Base-by-base conservation (phyloP, 805 yeast species). In the Zygoascus biomembranicola region DNA sequence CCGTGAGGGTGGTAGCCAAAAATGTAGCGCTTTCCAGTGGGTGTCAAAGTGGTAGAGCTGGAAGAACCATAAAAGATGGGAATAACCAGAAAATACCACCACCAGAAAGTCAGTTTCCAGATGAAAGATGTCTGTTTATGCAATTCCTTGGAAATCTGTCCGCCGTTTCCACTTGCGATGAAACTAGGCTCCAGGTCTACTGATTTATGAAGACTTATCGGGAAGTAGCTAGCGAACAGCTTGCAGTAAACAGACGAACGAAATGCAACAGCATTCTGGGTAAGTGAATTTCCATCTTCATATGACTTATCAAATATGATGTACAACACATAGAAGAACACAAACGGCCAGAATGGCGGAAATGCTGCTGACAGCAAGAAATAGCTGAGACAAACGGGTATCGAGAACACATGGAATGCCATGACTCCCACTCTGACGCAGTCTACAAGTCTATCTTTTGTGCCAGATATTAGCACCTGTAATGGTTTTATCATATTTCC, bases 1-100 rank as follows among this genome's bases (percentile, higher is more conserved):
- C 99, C 99, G 67, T 94, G 99, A 0, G 99, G 99, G 68, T 90
- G 97, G 63, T 88, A 84, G 0, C 97, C 95, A 69, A 92, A 92
- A 1, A 92, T 80, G 67, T 94, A 92, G 39, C 85, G 72, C 1
- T 59, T 55, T 20, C 71, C 71, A 2, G 67, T 61, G 2, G 64
- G 54, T 23, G 8, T 31, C 39, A 4, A 41, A 4, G 41, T 28
- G 20, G 49, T 10, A 18, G 32, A 20, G 11, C 14, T 20, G 5
- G 18, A 19, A 14, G 16, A 6, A 44, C n/a, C 23, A 32, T 88
- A 90, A 47, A 32, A 42, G 5, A 41, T 37, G 8, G 54, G 54
- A 10, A 39, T 31, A 10, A 57, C 19, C 23, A 55, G 41, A 26
- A 48, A 52, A 45, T 55, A 59, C 31, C 52, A 58, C 61, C 61